phyloP scores from a whole-genome alignment of 2,329 filamentous ascomycete species.

The Berkeleyomyces rouxiae region DNA sequence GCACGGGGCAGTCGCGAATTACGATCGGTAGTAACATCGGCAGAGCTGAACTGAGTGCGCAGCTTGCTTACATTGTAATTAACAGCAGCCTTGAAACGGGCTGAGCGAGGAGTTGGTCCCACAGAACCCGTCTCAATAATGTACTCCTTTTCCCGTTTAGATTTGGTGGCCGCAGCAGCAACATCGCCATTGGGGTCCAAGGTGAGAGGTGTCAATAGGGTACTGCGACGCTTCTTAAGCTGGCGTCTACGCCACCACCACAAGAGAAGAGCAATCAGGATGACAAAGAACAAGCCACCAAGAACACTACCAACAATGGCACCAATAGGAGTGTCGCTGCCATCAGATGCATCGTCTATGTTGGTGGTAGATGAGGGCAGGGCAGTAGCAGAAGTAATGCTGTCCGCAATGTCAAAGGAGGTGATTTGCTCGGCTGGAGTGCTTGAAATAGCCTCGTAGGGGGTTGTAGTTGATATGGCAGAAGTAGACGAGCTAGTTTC shows the following conservation, averaged over 20 bases:
- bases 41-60: slow-evolving; percentile 4
- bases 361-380: not conserved
- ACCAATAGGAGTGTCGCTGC: slow-evolving; percentile 21
- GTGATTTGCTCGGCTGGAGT: slow-evolving; percentile 4
- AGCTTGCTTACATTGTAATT: slow-evolving; percentile 17
- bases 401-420: slow-evolving; percentile 1
- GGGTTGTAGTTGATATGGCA: not conserved
- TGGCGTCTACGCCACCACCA: slow-evolving; percentile 34
- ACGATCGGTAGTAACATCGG: slow-evolving; percentile 26
- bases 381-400: not conserved
- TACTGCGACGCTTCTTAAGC: slow-evolving; percentile 28
- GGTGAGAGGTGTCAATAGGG: slow-evolving; percentile 32
- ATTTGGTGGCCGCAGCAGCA: slow-evolving; percentile 15
- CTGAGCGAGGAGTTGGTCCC: slow-evolving; percentile 31
- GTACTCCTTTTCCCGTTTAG: slow-evolving; percentile 21
- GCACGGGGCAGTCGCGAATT: slow-evolving; percentile 25
- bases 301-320: slow-evolving; percentile 36
- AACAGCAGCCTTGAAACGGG: slow-evolving; percentile 26
- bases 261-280: slow-evolving; percentile 30
- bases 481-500: not conserved
- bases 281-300: slow-evolving; percentile 30
- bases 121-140: slow-evolving; percentile 30
- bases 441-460: not conserved
- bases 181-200: slow-evolving; percentile 17
- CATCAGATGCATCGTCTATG: slow-evolving; percentile 12